phyloP scores from a whole-genome alignment of 73 alveolate species.

The Paramecium biaurelia region DNA sequence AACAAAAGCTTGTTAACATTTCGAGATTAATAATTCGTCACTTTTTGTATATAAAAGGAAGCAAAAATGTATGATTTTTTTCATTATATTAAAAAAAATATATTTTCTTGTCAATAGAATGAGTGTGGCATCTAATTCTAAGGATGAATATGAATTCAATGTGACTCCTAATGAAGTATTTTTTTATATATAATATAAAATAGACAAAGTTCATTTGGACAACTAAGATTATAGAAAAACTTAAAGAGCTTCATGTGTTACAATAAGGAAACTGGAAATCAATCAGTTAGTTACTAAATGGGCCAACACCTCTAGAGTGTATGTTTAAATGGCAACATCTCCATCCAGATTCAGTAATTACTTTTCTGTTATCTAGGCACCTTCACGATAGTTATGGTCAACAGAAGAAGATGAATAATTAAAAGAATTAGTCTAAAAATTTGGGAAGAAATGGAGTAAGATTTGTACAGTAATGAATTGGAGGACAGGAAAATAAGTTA shows the following conservation, averaged over 20 bases:
- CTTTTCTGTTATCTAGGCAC: not conserved
- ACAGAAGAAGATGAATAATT: constrained; percentile 27
- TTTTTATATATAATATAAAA: not conserved
- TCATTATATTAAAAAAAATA: not conserved
- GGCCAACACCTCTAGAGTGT: constrained; percentile 48
- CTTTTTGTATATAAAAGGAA: not conserved
- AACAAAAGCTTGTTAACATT: not conserved
- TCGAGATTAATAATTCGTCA: not conserved
- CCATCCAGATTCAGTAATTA: constrained; percentile 36
- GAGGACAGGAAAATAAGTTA: constrained; percentile 49
- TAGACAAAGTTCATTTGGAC: constrained; percentile 7
- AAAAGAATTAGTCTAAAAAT: not conserved
- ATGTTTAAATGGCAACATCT: not conserved
- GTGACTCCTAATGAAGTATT: not conserved
- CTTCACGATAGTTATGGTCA: constrained; percentile 13
- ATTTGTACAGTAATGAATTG: constrained; percentile 50
- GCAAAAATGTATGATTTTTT: not conserved
- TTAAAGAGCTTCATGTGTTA: not conserved
- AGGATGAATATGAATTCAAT: not conserved
- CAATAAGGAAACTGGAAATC: constrained; percentile 14
- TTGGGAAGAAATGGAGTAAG: constrained; percentile 46
- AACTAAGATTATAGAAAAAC: not conserved
- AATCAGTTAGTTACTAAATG: not conserved
- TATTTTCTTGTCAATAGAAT: not conserved
- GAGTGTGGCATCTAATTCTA: not conserved